These are phyloP conservation scores for Toxoplasma gondii DNA, from an alignment of 169 alveolate species.

Conservation along the genomic window DNA sequence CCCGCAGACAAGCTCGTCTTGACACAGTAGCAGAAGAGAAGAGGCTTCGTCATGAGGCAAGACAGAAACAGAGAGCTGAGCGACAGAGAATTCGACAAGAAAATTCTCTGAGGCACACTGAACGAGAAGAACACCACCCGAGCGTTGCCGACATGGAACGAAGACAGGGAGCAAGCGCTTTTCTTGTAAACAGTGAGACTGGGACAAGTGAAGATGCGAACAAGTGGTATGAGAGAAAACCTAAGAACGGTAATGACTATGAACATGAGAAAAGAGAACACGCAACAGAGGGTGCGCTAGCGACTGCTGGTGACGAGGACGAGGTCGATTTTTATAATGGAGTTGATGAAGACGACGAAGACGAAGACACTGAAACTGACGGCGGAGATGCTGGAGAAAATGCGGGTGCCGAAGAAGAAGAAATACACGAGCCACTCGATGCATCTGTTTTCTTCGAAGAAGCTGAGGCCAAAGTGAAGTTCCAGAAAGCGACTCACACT, in stretches of 20 bases:
- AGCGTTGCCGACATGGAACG: not conserved
- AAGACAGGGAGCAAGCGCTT: not conserved
- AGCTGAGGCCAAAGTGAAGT: conserved; percentile 39
- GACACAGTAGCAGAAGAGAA: not conserved
- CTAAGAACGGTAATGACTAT: not conserved
- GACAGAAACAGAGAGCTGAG: not conserved
- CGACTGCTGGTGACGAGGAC: not conserved
- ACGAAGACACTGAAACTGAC: not conserved
- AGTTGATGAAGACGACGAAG: not conserved
- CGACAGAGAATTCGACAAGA: not conserved
- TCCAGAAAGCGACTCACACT: not conserved
- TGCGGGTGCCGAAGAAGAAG: not conserved
- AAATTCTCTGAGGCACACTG: not conserved
- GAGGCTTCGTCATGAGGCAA: not conserved
- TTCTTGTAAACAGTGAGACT: not conserved
- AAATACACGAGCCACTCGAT: not conserved
- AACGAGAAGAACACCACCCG: conserved; percentile 22
- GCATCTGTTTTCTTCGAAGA: conserved; percentile 5
- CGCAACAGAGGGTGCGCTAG: not conserved
- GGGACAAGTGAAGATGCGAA: not conserved
- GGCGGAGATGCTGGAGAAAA: not conserved
- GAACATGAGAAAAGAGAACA: not conserved
- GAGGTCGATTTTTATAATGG: not conserved
- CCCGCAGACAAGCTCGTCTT: not conserved
- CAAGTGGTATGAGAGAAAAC: not conserved